A percentile compares a stretch with the other conserved stretches of the same genome.
phyloP scores from a whole-genome alignment of 169 alveolate species.

The Perkinsus olseni region DNA sequence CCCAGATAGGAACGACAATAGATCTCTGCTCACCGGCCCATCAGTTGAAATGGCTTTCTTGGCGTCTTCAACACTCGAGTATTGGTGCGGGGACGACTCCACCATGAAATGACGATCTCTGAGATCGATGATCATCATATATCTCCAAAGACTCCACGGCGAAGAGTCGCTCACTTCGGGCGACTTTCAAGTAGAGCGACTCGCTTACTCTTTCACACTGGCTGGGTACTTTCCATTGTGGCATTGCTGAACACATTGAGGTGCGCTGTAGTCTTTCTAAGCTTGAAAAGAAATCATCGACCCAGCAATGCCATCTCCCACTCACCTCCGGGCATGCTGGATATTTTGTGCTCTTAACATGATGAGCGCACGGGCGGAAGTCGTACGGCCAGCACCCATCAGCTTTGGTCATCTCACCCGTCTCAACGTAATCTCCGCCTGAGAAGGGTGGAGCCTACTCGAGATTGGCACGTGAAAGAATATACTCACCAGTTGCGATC shows the following conservation, averaged over 20 bases:
- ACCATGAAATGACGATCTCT: background rate
- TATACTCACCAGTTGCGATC: background rate
- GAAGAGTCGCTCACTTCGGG: too few relatives aligned
- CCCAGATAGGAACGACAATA: background rate
- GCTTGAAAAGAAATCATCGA: background rate
- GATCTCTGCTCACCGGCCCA: background rate
- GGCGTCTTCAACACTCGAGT: slow-evolving; percentile 7
- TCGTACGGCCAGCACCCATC: slow-evolving; percentile 40
- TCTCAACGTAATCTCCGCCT: background rate
- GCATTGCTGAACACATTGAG: too few relatives aligned
- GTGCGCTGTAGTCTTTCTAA: background rate
- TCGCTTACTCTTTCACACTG: background rate
- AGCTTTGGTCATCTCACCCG: slow-evolving; percentile 12
- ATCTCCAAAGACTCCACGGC: too few relatives aligned
- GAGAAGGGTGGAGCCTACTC: background rate
- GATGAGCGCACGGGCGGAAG: slow-evolving; percentile 30
- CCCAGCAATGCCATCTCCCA: background rate
- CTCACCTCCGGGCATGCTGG: background rate
- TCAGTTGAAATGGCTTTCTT: slow-evolving; percentile 14
- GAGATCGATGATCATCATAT: background rate
- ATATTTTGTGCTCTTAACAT: slow-evolving; percentile 1
- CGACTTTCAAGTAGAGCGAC: too few relatives aligned
- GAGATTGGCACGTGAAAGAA: too few relatives aligned
- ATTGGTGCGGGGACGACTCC: slow-evolving; percentile 1
- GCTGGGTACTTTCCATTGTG: background rate